phyloP scores from a whole-genome alignment of 805 yeast genomes.

The Suhomyces tanzawaensis region DNA sequence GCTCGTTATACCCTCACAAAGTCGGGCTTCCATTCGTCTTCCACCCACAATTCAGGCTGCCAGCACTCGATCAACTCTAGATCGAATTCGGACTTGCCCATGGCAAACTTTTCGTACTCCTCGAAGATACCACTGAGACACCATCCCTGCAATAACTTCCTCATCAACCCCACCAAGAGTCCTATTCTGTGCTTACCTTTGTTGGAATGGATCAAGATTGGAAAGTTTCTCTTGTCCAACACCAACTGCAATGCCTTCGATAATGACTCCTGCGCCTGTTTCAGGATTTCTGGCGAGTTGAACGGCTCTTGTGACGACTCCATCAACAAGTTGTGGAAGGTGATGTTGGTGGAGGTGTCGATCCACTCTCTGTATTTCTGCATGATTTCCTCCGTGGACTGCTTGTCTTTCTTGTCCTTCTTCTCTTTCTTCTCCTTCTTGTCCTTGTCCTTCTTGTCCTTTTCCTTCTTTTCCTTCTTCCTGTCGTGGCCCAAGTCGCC shows the following conservation, averaged over 20 bases:
- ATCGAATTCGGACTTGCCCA: conserved; percentile 91
- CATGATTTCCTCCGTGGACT: conserved; percentile 53
- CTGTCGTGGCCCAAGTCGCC: conserved; percentile 56
- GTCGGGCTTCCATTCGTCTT: conserved; percentile 52
- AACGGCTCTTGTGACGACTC: conserved; percentile 76
- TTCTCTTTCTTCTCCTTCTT: conserved; percentile 10
- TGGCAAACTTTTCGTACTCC: conserved; percentile 89
- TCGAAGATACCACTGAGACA: conserved; percentile 88
- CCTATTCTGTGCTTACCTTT: conserved; percentile 98
- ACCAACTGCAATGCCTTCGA: conserved; percentile 55
- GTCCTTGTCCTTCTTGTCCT: conserved; percentile 10
- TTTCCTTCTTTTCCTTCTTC: conserved; percentile 13
- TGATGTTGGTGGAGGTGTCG: conserved; percentile 41
- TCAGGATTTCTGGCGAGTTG: conserved; percentile 48
- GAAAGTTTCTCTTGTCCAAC: conserved; percentile 69
- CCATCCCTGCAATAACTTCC: conserved; percentile 91
- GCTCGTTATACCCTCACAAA: conserved; percentile 49
- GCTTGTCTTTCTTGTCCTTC: conserved; percentile 28
- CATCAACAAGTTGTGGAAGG: conserved; percentile 60
- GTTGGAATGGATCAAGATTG: conserved; percentile 86
- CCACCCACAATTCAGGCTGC: conserved; percentile 56
- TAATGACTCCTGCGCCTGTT: conserved; percentile 46
- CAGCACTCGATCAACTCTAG: conserved; percentile 85
- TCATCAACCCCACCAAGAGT: conserved; percentile 84
- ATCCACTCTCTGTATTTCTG: conserved; percentile 72